A percentile compares a stretch with the other conserved stretches of the same genome.
Conservation (phyloP, 108 stramenopile species). For the Pseudonitzschia pungens region DNA sequence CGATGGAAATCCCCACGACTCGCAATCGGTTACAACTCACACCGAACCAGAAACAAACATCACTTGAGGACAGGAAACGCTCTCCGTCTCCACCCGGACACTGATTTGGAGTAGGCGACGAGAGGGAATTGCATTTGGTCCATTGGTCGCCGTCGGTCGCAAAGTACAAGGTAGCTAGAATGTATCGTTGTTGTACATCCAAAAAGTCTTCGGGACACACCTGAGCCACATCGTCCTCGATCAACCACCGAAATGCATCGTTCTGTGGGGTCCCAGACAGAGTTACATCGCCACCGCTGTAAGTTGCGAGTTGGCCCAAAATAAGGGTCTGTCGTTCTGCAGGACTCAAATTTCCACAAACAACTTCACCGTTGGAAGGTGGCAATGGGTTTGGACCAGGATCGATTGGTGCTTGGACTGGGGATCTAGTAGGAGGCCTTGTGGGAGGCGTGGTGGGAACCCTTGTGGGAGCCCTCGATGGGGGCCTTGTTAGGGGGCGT, state of each 20-base stretch:
- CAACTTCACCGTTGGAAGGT: neutral
- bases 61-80: conserved; percentile 35
- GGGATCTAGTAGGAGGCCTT: neutral
- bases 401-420: neutral
- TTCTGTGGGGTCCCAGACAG: conserved; percentile 42
- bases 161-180: conserved; percentile 49
- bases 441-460: neutral
- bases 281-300: conserved; percentile 3
- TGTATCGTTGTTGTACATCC: conserved; percentile 47
- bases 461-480: neutral
- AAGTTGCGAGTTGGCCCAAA: conserved; percentile 7
- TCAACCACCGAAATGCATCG: conserved; percentile 59
- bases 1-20: conserved; percentile 39
- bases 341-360: conserved; percentile 23
- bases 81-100: conserved; percentile 20
- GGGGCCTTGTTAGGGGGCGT: neutral
- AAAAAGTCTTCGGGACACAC: conserved; percentile 50
- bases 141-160: conserved; percentile 51
- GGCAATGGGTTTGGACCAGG: neutral
- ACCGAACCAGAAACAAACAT: conserved; percentile 54
- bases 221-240: conserved; percentile 41
- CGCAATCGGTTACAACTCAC: conserved; percentile 36
- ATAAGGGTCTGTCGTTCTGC: conserved; percentile 16
- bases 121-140: conserved; percentile 26
- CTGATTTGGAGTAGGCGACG: neutral